Conservation (phyloP, 2,329 filamentous ascomycete species). For the Stemphylium beticola region DNA sequence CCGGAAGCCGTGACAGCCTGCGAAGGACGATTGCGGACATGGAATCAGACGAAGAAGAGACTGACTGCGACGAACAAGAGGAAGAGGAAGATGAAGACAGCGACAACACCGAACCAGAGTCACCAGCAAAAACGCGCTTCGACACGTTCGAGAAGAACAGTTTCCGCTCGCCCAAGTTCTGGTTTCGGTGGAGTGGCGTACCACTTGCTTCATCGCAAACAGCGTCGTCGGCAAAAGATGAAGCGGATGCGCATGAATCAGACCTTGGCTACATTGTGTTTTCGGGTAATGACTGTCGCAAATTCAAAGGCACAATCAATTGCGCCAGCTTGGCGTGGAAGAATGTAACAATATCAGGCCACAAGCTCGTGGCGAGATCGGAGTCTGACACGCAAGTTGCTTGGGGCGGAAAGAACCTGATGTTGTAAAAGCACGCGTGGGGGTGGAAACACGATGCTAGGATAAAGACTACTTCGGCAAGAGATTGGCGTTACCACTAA, state of each 20-base stretch:
- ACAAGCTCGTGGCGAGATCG: conserved; percentile 22
- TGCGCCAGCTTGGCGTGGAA: conserved; percentile 27
- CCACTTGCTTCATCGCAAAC: background rate
- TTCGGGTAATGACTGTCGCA: conserved; percentile 28
- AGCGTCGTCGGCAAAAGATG: background rate
- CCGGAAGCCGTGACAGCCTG: conserved; percentile 26
- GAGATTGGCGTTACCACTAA: background rate
- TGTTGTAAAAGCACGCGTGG: background rate
- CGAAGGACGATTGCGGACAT: conserved; percentile 9
- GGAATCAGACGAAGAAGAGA: conserved; percentile 6
- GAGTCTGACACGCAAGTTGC: conserved; percentile 23
- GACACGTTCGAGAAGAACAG: conserved; percentile 35
- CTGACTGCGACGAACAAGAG: background rate
- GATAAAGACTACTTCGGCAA: background rate
- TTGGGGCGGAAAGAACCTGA: conserved; percentile 12
- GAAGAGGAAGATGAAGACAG: background rate
- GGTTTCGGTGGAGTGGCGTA: conserved; percentile 32
- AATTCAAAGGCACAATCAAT: conserved; percentile 33
- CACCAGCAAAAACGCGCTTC: conserved; percentile 20
- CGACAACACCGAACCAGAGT: conserved; percentile 3
- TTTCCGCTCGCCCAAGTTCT: conserved; percentile 36
- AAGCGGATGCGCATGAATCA: background rate
- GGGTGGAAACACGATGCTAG: background rate
- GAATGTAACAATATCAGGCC: conserved; percentile 26
- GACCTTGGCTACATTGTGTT: conserved; percentile 33